Evolutionary conservation across 2,329 filamentous ascomycete species (phyloP).

Genomic region (Aspergillus terreus): DNA sequence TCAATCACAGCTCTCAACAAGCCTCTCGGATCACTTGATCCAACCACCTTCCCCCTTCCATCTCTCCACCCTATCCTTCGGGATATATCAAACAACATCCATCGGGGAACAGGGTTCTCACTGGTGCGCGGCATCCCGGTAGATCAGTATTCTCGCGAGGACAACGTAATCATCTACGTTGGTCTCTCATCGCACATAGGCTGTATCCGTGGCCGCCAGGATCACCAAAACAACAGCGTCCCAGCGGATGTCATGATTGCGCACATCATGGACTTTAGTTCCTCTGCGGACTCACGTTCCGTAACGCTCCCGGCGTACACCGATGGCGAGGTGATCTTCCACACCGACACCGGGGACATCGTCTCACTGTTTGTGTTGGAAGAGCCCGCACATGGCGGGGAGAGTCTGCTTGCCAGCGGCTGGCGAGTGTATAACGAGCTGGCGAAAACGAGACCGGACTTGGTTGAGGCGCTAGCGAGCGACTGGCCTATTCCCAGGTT

Average conservation of each 20-base stretch:
- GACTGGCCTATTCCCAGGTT: conserved; percentile 1
- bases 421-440: conserved; percentile 51
- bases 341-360: conserved; percentile 51
- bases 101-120: conserved; percentile 42
- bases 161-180: conserved; percentile 37
- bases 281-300: not conserved
- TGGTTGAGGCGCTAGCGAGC: not conserved
- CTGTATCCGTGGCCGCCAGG: conserved; percentile 38
- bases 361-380: conserved; percentile 44
- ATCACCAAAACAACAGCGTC: conserved; percentile 26
- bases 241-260: conserved; percentile 45
- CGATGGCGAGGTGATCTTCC: conserved; percentile 40
- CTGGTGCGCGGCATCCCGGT: conserved; percentile 43
- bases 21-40: conserved; percentile 35
- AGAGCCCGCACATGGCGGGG: conserved; percentile 44
- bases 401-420: conserved; percentile 47
- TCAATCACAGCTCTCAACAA: conserved; percentile 20
- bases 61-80: conserved; percentile 30
- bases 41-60: conserved; percentile 44
- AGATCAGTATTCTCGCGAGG: conserved; percentile 32
- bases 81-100: conserved; percentile 32
- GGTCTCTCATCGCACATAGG: conserved; percentile 44
- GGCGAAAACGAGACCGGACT: conserved; percentile 21
- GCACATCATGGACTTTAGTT: conserved; percentile 61
- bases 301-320: conserved; percentile 24